Evolutionary conservation across 2,329 filamentous ascomycete genomes (phyloP), one percentile per base, ranked within the genome.

Genomic region (Aphanocladium album): DNA sequence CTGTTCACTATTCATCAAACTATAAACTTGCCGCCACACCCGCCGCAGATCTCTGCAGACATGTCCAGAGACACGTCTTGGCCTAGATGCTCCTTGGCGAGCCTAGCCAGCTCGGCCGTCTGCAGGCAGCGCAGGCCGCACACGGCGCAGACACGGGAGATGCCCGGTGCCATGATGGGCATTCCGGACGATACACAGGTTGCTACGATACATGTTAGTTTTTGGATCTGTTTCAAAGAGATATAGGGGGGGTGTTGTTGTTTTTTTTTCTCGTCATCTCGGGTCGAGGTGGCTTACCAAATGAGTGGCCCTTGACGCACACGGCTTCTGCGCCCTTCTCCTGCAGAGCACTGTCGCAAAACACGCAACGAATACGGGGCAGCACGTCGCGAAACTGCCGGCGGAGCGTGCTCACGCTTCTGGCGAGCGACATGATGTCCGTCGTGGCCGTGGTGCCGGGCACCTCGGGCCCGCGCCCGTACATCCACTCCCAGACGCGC

Each of bases 401-500:
- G 17, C 69, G 70, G 12, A 82, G 53, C 0, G 27, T 16, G 47
- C 39, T 33, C 25, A 68, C 63, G 2, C 65, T 58, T 21, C 47
- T 49, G 17, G 21, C 39, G 12, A 54, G 16, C 19, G 49, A 23
- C 2, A 53, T 12, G 37, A 27, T 53, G 39, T 56, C 45, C 2
- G 30, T 12, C 19, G 55, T 35, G 23, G 17, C 11, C 30, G 60
- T 54, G 33, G 56, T 60, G 4, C 78, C 80, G 0, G 76, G 73
- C 2, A 83, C 78, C 2, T 76, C 72, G 0, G 75, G 72, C 0
- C 80, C 80, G n/a, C 72, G 72, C 19, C 81, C 82, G 65, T 86
- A 85, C 79, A 85, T 82, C 77, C 80, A 83, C 63, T 85, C 80
- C 78, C 83, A 85, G 49, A 81, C 73, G 41, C 73, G 72, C 0